phyloP scores from a whole-genome alignment of 2,329 filamentous ascomycete species.

The Exophiala aquamarina region DNA sequence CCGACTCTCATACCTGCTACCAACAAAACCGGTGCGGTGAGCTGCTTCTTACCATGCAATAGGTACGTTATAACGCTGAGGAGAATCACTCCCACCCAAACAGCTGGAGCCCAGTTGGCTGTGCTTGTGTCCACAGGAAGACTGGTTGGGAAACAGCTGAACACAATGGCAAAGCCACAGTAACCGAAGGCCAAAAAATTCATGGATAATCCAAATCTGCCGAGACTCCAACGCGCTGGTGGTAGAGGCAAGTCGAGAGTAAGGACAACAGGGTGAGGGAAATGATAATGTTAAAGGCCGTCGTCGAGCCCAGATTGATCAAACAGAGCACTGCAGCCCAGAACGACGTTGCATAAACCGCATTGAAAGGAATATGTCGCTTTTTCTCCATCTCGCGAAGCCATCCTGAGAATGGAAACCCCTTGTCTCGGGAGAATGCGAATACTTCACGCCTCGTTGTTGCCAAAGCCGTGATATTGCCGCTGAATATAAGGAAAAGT shows the following conservation, averaged over 20 bases:
- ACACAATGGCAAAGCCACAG: constrained; percentile 32
- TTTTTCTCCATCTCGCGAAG: constrained; percentile 30
- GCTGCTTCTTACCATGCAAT: constrained; percentile 19
- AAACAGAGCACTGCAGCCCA: constrained; percentile 47
- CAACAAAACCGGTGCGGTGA: constrained; percentile 23
- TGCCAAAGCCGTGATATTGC: constrained; percentile 20
- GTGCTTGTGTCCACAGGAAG: constrained; percentile 14
- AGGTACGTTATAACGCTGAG: constrained; percentile 18
- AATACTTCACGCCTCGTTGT: constrained; percentile 21
- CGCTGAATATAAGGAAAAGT: constrained; percentile 16
- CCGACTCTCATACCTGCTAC: constrained; percentile 21
- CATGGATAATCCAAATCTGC: constrained; percentile 44
- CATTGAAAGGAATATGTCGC: constrained; percentile 44
- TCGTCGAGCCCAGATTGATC: constrained; percentile 53
- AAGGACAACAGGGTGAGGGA: constrained; percentile 44
- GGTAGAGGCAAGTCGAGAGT: constrained; percentile 46
- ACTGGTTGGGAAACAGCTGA: constrained; percentile 34
- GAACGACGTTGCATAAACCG: constrained; percentile 47
- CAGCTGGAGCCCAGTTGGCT: constrained; percentile 22
- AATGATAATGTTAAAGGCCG: constrained; percentile 45
- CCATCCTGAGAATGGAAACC: constrained; percentile 44
- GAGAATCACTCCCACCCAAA: constrained; percentile 20
- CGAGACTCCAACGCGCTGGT: constrained; percentile 46
- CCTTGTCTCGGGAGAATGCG: constrained; percentile 43
- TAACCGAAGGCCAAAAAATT: constrained; percentile 32